Evolutionary conservation across 179 eudicot genomes (phyloP).

Genomic region (Drosera spatulata): DNA sequence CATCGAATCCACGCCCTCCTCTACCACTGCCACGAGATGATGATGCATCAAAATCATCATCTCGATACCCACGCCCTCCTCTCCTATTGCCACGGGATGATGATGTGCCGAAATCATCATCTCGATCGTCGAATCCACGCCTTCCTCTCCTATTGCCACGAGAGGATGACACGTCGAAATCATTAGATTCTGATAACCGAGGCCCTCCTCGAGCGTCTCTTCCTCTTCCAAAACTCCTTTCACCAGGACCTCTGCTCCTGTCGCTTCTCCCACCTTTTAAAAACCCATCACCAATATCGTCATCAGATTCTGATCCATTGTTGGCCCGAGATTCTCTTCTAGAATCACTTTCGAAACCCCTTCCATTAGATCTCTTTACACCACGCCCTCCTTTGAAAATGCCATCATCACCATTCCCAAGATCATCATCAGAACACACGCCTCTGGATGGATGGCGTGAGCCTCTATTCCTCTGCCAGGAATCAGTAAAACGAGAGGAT

Average conservation of each 20-base stretch:
- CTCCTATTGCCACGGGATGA: background rate
- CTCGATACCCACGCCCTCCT: background rate
- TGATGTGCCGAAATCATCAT: background rate
- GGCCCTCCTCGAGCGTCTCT: slow-evolving; percentile 10
- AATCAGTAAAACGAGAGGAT: slow-evolving; percentile 59
- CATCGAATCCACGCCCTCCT: background rate
- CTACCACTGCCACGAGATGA: background rate
- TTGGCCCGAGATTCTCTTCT: too few relatives aligned
- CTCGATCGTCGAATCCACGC: too few relatives aligned
- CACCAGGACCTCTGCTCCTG: slow-evolving; percentile 15
- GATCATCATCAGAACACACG: slow-evolving; percentile 48
- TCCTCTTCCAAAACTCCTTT: slow-evolving; percentile 18
- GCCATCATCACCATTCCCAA: slow-evolving; percentile 26
- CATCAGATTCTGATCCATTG: too few relatives aligned
- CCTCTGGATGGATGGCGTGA: slow-evolving; percentile 14
- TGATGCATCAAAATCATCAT: slow-evolving; percentile 3
- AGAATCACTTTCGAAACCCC: too few relatives aligned
- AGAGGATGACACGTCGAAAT: slow-evolving; percentile 16
- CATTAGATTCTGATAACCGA: slow-evolving; percentile 3
- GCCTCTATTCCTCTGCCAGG: slow-evolving; percentile 29
- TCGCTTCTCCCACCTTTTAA: too few relatives aligned
- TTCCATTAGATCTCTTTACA: slow-evolving; percentile 6
- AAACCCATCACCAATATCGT: too few relatives aligned
- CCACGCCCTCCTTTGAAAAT: slow-evolving; percentile 12
- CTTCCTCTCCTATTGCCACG: slow-evolving; percentile 16